Evolutionary conservation across 2,329 filamentous ascomycete genomes (phyloP), one percentile per base, ranked within the genome.

Genomic region (Fusarium falciforme): DNA sequence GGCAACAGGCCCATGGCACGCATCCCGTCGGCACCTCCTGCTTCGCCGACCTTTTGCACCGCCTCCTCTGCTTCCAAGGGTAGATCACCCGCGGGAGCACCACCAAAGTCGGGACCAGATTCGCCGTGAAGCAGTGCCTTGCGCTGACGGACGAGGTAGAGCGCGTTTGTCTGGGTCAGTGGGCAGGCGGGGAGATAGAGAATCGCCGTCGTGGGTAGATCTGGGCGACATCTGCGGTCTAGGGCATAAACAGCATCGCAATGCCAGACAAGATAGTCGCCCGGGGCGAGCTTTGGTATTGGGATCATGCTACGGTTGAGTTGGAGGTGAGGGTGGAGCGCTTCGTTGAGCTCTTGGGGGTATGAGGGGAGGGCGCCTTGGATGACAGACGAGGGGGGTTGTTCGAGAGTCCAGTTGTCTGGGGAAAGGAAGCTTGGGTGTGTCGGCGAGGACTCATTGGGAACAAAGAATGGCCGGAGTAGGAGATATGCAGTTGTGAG

Each of bases 241-340:
- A 94, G 93, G 1, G 92, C 88, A 80, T 95, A 93, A 57, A 94
- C 89, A 35, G 83, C 85, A 79, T 93, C 91, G 76, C 91, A 93
- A 79, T 94, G 92, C 92, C 92, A 95, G 36, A 90, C 88, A 2
- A 94, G 91, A 76, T 92, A 94, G 81, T 95, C 93, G 12, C 93
- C 93, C 0, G 93, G 92, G 27, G 86, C 82, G n/a, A 94, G 90
- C 5, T 83, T 82, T 0, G 93, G 93, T n/a, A 94, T 85, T 66
- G 90, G 88, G 2, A 94, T 87, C 89, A 95, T 93, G 5, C 90
- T 91, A 29, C 86, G 83, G 36, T 87, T 82, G 6, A 94, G 87
- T 17, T 90, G 84, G 7, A 95, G 87, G 77, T 94, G 92, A 1
- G 93, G 93, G 76, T 94, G 93, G 1, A 92, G 87, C 6, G 86